Base-by-base conservation (phyloP, 2,329 filamentous ascomycete species). In the Plenodomus biglobosus region DNA sequence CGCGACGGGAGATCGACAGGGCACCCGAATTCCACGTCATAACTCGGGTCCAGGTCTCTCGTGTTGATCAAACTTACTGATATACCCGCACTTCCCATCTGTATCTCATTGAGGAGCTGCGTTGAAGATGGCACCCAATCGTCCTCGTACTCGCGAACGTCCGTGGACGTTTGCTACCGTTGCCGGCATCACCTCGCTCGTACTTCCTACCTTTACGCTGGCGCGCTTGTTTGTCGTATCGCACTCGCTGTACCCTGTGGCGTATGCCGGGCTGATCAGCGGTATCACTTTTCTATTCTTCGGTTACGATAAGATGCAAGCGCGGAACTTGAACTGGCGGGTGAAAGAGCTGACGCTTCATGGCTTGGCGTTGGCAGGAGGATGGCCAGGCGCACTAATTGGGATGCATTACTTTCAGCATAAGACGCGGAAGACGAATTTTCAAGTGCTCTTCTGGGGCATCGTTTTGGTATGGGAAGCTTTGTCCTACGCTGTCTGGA, bases 191-290 rank as follows among this genome's bases (percentile, higher is more conserved):
- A 44, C 47, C 15, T 61, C 65, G 2, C 50, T 86, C 77, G 19
- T 83, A 68, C 43, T 87, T 78, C 47, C 82, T 76, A 32, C 82
- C 76, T 17, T 82, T 77, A 54, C 78, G 72, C 50, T 80, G 73
- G 8, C 78, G 69, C 47, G 71, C 67, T 41, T 65, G 4, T 59
- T 57, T 44, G 30, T 46, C 8, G 19, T 40, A 38, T 54, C 61
- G 30, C 51, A 50, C 2, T 59, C 60, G 1, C 8, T 59, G 0
- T 38, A 58, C 2, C 58, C 61, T 0, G 7, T 59, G 16, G 36
- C 48, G 3, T 70, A 63, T 40, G 58, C 52, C 0, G 42, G 53
- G 36, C 18, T 48, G 1, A 38, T 67, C 2, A 69, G 62, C 40
- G 38, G 48, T 1, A 22, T 62, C 0, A 67, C 67, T 1, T 70